Conservation (phyloP, 306 rosid genomes). For the Luffa aegyptiaca region DNA sequence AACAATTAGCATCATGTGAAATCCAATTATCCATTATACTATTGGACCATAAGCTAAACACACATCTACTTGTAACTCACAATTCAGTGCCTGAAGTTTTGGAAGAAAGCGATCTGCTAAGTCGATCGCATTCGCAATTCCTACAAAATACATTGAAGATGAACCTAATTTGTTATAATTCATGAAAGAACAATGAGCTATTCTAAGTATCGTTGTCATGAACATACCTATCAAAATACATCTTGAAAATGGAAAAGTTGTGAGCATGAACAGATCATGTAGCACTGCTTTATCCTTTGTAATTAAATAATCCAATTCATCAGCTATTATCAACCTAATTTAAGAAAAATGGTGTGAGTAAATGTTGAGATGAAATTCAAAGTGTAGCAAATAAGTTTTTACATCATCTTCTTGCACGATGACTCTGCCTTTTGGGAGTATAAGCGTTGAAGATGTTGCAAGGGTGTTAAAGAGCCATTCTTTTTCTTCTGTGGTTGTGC, state of each 20-base stretch:
- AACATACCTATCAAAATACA: conserved; percentile 62
- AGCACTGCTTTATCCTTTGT: conserved; percentile 74
- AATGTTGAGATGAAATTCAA: conserved; percentile 5
- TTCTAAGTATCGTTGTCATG: not conserved
- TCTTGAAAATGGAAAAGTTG: conserved; percentile 72
- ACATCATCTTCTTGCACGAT: conserved; percentile 48
- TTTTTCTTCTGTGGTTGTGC: conserved; percentile 27
- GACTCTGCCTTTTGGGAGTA: conserved; percentile 48
- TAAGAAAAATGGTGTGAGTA: conserved; percentile 15
- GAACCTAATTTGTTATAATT: not conserved
- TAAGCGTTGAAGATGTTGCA: conserved; percentile 62
- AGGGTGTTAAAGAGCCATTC: conserved; percentile 33
- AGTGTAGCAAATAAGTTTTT: conserved; percentile 19
- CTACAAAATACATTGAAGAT: conserved; percentile 23
- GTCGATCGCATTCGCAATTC: conserved; percentile 89
- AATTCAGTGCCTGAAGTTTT: conserved; percentile 67
- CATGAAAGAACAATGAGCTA: not conserved
- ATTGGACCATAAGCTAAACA: not conserved
- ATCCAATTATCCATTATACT: not conserved
- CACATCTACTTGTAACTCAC: conserved; percentile 33
- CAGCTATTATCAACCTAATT: conserved; percentile 64
- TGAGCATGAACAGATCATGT: conserved; percentile 89
- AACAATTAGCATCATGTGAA: not conserved
- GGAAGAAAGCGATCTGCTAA: conserved; percentile 94
- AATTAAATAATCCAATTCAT: conserved; percentile 81